phyloP scores from a whole-genome alignment of 2,329 filamentous ascomycete genomes.

The Talaromyces piceae region DNA sequence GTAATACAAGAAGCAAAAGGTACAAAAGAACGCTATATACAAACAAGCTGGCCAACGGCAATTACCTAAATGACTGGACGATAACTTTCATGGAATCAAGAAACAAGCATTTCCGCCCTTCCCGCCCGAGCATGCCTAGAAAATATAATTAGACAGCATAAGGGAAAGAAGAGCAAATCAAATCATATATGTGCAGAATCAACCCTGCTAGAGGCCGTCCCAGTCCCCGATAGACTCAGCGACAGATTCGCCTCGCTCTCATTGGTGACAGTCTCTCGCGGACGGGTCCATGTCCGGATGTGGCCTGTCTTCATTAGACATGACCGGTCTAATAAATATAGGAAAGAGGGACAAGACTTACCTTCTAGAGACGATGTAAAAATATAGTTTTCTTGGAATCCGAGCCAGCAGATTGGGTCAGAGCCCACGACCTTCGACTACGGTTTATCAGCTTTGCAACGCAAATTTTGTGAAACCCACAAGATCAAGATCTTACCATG shows the following conservation, averaged over 20 bases:
- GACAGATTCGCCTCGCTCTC: slow-evolving; percentile 24
- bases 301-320: slow-evolving; percentile 49
- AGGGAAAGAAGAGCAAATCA: background rate
- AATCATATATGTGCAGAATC: background rate
- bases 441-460: background rate
- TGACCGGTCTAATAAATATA: background rate
- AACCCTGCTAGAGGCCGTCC: background rate
- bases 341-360: too few relatives aligned
- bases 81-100: too few relatives aligned
- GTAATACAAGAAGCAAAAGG: too few relatives aligned
- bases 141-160: background rate
- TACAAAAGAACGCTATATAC: too few relatives aligned
- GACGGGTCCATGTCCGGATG: slow-evolving; percentile 66
- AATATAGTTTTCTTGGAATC: slow-evolving; percentile 89
- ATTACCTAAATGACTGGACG: too few relatives aligned
- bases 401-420: slow-evolving; percentile 81
- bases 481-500: slow-evolving; percentile 52
- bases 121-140: too few relatives aligned
- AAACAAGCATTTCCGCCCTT: too few relatives aligned
- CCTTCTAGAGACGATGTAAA: slow-evolving; percentile 87
- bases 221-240: slow-evolving; percentile 12
- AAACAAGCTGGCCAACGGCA: too few relatives aligned
- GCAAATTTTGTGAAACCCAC: too few relatives aligned
- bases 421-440: slow-evolving; percentile 77
- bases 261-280: slow-evolving; percentile 39